These are phyloP conservation scores for Termitomyces sp. DNA, from an alignment of 768 basidiomycete species.

Conservation along the genomic window DNA sequence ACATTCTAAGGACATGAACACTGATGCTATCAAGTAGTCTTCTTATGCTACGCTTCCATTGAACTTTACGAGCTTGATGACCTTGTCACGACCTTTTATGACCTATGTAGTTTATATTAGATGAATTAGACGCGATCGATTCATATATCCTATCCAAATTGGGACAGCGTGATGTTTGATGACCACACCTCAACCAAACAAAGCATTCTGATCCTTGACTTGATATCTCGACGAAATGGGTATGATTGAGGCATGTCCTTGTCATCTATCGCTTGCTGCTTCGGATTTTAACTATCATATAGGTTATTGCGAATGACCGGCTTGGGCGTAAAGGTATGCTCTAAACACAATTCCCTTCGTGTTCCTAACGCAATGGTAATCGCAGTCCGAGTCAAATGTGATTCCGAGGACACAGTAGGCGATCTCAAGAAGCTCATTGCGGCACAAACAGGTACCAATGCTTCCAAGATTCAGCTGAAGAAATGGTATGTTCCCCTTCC, in stretches of 20 bases:
- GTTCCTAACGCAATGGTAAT: background rate
- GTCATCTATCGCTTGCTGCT: background rate
- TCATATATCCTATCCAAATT: background rate
- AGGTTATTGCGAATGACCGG: slow-evolving; percentile 96
- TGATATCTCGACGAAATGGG: slow-evolving; percentile 5
- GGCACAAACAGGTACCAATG: slow-evolving; percentile 89
- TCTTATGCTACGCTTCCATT: background rate
- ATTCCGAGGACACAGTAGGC: slow-evolving; percentile 92
- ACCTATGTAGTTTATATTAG: too few species aligned
- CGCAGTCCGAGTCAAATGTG: slow-evolving; percentile 91
- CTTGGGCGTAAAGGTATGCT: slow-evolving; percentile 85
- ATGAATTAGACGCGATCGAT: background rate
- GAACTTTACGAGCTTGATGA: background rate
- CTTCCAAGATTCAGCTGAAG: slow-evolving; percentile 86
- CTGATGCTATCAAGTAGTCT: too few species aligned
- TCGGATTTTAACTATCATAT: slow-evolving; percentile 1
- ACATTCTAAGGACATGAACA: background rate
- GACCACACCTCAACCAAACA: slow-evolving; percentile 1
- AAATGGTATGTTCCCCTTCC: slow-evolving; percentile 67
- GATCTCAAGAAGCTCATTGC: slow-evolving; percentile 97
- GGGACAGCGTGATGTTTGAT: slow-evolving; percentile 7
- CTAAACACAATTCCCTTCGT: background rate
- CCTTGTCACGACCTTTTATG: background rate
- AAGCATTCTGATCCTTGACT: background rate
- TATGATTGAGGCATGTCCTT: slow-evolving; percentile 40